Evolutionary conservation across 441 rosid genomes (phyloP), one percentile per base, ranked within the genome.

Genomic region (Eugenia klotzschiana): DNA sequence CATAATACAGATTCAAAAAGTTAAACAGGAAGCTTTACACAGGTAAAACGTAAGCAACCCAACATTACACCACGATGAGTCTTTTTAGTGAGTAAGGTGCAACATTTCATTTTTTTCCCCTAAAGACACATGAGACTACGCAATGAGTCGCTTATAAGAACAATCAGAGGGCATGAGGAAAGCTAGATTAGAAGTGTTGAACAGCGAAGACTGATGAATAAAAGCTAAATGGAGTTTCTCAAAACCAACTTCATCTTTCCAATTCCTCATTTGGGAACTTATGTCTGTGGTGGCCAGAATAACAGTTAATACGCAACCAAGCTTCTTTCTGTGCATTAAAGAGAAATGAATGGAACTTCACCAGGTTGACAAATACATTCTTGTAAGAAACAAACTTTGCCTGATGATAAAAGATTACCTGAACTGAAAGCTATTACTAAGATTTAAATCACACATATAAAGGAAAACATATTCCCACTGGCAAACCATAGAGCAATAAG

Each of bases 191-290:
- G 77, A 69, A 37, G 25, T 33, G 77, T 37, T 37, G 46, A 20
- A 69, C 77, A 69, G 11, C 8, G 2, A 69, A 20, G 46, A 37
- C 77, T 20, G 46, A 69, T 69, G 25, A 10, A 69, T 8, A 20
- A 37, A 64, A 69, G 25, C 15, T 69, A 37, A 33, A 33, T 33
- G 77, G 77, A 37, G 77, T 20, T 69, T 69, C 46, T 20, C 3
- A 22, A 86, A 87, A 81, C 41, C 82, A 80, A 79, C 27, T 82
- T 74, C 82, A 82, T 69, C 46, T 20, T 69, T 37, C 77, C 25
- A 37, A 37, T 69, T 40, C 25, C 77, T 69, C 25, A 69, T 37
- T 69, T 69, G 77, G 46, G 46, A 40, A 37, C 25, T 10, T 20
- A 69, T 20, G 43, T 37, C 22, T 69, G 77, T 9, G 8, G 15